These are phyloP conservation scores for Phaseolus coccineus DNA, from an alignment of 331 rosid genomes.

Conservation along the genomic window DNA sequence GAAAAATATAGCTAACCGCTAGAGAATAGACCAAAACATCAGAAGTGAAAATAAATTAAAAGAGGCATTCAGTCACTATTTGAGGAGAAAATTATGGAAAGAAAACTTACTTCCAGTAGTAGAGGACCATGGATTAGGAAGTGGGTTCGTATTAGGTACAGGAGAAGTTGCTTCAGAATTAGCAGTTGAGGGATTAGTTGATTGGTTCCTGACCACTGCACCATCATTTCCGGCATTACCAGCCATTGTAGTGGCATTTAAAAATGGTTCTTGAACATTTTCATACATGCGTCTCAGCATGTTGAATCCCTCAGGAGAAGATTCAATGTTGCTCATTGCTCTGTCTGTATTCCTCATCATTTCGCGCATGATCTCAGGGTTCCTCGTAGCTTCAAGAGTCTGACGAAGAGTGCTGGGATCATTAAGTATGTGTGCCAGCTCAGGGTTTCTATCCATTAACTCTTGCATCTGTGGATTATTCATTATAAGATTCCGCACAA, in stretches of 20 bases:
- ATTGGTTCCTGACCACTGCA: conserved; percentile 58
- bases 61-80: conserved; percentile 17
- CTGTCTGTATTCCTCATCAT: conserved; percentile 93
- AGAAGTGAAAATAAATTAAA: not conserved
- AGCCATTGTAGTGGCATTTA: conserved; percentile 85
- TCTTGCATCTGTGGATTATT: conserved; percentile 89
- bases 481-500: conserved; percentile 76
- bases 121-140: conserved; percentile 84
- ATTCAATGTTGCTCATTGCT: conserved; percentile 90
- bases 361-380: conserved; percentile 93
- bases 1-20: conserved; percentile 25
- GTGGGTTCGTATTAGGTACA: conserved; percentile 81
- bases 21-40: conserved; percentile 7
- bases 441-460: conserved; percentile 79
- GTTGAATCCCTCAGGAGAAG: conserved; percentile 89
- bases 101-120: conserved; percentile 65
- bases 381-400: conserved; percentile 88
- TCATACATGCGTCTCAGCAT: conserved; percentile 95
- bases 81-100: conserved; percentile 8
- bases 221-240: conserved; percentile 65
- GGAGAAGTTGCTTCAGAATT: conserved; percentile 65
- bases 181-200: conserved; percentile 62
- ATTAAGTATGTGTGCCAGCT: conserved; percentile 77
- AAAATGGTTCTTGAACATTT: conserved; percentile 86
- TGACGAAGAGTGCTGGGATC: conserved; percentile 84